phyloP scores from a whole-genome alignment of 139 green algal species.

The Ettlia oleoabundans region DNA sequence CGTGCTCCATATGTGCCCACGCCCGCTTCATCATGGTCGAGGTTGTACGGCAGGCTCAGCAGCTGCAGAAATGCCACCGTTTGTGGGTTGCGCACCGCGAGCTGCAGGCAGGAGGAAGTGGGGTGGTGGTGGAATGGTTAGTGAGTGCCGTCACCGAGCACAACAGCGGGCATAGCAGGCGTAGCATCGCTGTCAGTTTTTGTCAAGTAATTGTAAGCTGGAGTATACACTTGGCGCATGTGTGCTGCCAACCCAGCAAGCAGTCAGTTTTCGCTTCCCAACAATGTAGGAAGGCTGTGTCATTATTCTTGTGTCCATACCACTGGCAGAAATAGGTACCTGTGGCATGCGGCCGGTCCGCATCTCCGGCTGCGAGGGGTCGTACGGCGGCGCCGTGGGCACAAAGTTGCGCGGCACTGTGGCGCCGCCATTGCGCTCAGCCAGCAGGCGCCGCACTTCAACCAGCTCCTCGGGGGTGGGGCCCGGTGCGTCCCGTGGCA shows the following conservation, averaged over 20 bases:
- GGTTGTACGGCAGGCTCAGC: constrained; percentile 74
- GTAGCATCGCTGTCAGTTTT: too few relatives aligned
- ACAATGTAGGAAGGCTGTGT: too few relatives aligned
- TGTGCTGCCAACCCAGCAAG: too few relatives aligned
- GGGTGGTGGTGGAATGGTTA: too few relatives aligned
- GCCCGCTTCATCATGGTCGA: constrained; percentile 38
- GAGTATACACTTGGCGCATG: too few relatives aligned
- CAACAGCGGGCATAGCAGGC: too few relatives aligned
- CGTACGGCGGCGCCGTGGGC: constrained; percentile 60
- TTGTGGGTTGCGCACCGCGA: constrained; percentile 56
- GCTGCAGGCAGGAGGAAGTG: neutral
- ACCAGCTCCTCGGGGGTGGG: constrained; percentile 9
- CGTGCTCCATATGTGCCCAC: neutral
- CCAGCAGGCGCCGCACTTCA: neutral
- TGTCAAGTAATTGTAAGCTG: too few relatives aligned
- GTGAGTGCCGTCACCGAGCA: too few relatives aligned
- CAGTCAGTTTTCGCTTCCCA: too few relatives aligned
- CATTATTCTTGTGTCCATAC: too few relatives aligned
- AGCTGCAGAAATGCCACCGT: constrained; percentile 72
- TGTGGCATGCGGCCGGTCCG: constrained; percentile 47
- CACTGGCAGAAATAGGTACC: neutral
- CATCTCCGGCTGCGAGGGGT: constrained; percentile 47
- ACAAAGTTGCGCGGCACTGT: constrained; percentile 81
- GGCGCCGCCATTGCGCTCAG: constrained; percentile 35
- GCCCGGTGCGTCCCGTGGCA: constrained; percentile 35